phyloP scores from a whole-genome alignment of 1,139 yeast genomes.

The Yamadazyma taylorii region DNA sequence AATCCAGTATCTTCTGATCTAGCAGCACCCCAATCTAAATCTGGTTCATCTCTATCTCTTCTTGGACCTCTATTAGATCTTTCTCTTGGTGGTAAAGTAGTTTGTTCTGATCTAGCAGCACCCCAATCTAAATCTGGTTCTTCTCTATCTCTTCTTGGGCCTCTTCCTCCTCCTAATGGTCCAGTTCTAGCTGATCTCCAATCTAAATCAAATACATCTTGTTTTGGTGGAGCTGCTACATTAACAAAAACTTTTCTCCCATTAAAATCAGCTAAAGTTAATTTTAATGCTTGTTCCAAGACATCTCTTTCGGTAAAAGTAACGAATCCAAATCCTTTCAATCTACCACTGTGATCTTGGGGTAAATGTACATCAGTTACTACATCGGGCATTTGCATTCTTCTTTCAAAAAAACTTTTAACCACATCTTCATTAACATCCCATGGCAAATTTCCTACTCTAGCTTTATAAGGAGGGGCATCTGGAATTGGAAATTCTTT shows the following conservation, averaged over 20 bases:
- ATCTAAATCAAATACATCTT: constrained; percentile 46
- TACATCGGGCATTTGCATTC: constrained; percentile 50
- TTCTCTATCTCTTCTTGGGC: constrained; percentile 29
- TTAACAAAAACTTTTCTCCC: constrained; percentile 81
- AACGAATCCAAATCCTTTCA: constrained; percentile 86
- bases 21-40: constrained; percentile 57
- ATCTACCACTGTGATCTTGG: constrained; percentile 61
- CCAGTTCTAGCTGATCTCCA: constrained; percentile 49
- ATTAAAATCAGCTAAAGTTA: constrained; percentile 62
- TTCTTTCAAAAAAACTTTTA: constrained; percentile 64
- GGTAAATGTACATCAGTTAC: constrained; percentile 68
- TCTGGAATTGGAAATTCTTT: constrained; percentile 87
- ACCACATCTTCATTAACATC: constrained; percentile 70
- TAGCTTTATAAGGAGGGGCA: constrained; percentile 86
- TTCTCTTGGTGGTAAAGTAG: constrained; percentile 28
- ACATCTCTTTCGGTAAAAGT: constrained; percentile 68
- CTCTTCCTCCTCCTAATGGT: constrained; percentile 28
- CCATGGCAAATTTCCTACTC: constrained; percentile 85
- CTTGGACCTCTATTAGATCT: constrained; percentile 24
- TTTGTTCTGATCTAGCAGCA: constrained; percentile 30
- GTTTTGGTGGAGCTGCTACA: constrained; percentile 86
- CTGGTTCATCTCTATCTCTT: constrained; percentile 45
- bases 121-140: constrained; percentile 63
- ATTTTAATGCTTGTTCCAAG: constrained; percentile 68
- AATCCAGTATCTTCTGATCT: constrained; percentile 28